phyloP scores from a whole-genome alignment of 805 yeast genomes.

The Candida ortonii region DNA sequence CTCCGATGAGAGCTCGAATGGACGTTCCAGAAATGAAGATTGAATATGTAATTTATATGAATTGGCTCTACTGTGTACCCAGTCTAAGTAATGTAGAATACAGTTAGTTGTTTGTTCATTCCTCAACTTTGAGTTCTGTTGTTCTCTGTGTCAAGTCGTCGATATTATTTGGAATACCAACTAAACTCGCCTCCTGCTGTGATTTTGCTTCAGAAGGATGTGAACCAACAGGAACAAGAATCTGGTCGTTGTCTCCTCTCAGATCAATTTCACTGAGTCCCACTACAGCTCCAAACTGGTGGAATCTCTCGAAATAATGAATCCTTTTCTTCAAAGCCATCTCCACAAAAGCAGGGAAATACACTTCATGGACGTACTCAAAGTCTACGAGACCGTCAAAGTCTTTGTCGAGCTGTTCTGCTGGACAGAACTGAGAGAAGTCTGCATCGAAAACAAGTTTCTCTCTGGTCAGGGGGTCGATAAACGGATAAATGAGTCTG shows the following conservation, averaged over 20 bases:
- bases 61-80: too few species aligned
- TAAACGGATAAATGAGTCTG: slow-evolving; percentile 89
- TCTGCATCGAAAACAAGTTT: slow-evolving; percentile 91
- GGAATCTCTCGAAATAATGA: slow-evolving; percentile 67
- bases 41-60: too few species aligned
- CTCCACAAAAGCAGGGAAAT: slow-evolving; percentile 71
- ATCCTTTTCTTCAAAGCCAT: slow-evolving; percentile 57
- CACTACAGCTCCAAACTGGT: slow-evolving; percentile 63
- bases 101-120: slow-evolving; percentile 1
- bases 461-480: slow-evolving; percentile 92
- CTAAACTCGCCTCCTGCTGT: not conserved
- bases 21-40: too few species aligned
- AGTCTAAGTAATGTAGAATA: too few species aligned
- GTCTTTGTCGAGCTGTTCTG: slow-evolving; percentile 73
- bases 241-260: slow-evolving; percentile 39
- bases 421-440: slow-evolving; percentile 76
- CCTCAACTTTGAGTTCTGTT: slow-evolving; percentile 10
- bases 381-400: slow-evolving; percentile 88
- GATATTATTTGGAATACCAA: not conserved
- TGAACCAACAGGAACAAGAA: slow-evolving; percentile 32
- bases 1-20: too few species aligned
- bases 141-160: slow-evolving; percentile 10
- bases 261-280: slow-evolving; percentile 85
- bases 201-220: slow-evolving; percentile 25
- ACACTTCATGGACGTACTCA: slow-evolving; percentile 72